phyloP scores from a whole-genome alignment of 495 filamentous ascomycete genomes.

The Tuber microsphaerosporum region DNA sequence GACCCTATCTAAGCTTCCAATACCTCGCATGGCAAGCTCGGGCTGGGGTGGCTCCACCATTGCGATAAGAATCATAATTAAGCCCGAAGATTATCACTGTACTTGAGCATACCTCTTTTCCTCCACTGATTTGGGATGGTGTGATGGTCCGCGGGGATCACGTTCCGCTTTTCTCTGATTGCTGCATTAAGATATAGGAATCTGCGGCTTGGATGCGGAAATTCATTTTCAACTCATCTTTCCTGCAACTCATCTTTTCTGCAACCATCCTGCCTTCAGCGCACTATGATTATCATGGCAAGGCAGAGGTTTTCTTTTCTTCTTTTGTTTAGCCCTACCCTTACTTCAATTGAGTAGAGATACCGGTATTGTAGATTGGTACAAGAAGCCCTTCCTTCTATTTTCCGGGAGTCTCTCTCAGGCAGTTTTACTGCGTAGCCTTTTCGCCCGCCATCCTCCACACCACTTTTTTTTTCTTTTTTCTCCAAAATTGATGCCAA shows the following conservation, averaged over 20 bases:
- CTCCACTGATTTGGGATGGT: conserved; percentile 1
- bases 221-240: conserved; percentile 3
- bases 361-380: background rate
- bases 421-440: background rate
- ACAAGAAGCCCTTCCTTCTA: background rate
- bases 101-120: background rate
- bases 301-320: background rate
- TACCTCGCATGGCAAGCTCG: background rate
- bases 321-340: background rate
- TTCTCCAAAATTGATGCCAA: background rate
- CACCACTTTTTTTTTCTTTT: background rate
- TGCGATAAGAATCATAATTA: conserved; percentile 7
- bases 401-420: background rate
- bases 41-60: background rate
- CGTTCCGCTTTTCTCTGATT: background rate
- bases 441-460: background rate
- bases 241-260: conserved; percentile 1
- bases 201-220: background rate
- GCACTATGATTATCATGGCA: background rate
- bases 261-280: background rate
- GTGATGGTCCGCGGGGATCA: background rate
- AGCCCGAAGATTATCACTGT: background rate
- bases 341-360: background rate
- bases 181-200: background rate
- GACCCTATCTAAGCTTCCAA: background rate